Evolutionary conservation across 305 asterid genomes (phyloP).

Genomic region (Solanum hybrid): DNA sequence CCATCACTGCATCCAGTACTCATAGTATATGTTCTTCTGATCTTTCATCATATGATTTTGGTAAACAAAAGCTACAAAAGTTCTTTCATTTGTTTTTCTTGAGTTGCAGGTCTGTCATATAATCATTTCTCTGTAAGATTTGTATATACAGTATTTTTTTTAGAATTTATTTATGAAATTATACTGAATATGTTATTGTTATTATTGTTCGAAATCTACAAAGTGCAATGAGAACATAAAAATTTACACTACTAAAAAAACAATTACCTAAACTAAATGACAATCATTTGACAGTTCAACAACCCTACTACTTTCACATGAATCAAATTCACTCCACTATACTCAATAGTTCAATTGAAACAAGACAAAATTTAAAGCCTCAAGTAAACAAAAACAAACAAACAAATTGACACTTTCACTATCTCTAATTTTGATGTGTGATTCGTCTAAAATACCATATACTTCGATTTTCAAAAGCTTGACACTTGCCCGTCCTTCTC

Average conservation of each 20-base stretch:
- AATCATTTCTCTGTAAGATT: neutral
- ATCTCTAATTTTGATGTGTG: neutral
- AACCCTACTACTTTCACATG: conserved; percentile 47
- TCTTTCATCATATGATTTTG: neutral
- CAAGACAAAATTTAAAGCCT: neutral
- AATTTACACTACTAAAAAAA: conserved; percentile 2
- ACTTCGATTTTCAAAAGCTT: neutral
- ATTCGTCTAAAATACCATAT: neutral
- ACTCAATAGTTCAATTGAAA: neutral
- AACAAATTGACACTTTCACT: neutral
- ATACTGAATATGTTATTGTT: neutral
- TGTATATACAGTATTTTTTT: neutral
- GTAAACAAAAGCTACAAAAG: neutral
- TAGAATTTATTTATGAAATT: neutral
- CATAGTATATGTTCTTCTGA: neutral
- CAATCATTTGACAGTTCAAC: conserved; percentile 51
- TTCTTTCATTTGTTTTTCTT: neutral
- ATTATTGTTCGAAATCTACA: neutral
- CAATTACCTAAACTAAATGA: conserved; percentile 11
- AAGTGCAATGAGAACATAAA: neutral
- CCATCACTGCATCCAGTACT: rapidly evolving
- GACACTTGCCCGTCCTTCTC: neutral
- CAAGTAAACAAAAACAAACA: neutral
- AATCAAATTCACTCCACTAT: conserved; percentile 29
- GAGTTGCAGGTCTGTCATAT: rapidly evolving